Evolutionary conservation across 257 asterid genomes (phyloP), one percentile per base, ranked within the genome.

Genomic region (Capsicum baccatum): DNA sequence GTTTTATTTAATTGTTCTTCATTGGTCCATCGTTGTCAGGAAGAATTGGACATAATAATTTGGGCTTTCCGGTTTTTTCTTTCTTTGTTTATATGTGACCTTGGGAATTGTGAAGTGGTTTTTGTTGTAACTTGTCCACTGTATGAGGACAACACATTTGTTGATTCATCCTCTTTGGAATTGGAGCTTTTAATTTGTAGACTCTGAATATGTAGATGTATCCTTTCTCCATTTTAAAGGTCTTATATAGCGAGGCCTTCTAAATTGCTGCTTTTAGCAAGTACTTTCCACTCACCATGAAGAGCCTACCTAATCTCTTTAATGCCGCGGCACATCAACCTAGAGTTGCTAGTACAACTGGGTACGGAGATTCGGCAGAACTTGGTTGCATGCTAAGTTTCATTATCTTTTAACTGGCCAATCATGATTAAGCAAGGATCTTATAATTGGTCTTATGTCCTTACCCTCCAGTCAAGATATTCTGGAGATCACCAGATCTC

Each of bases 201-300:
- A 37, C 69, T 37, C 44, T 64, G n/a, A 12, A 10, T 37, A 33
- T 3, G 26, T 64, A 11, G 44, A 33, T 66, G n/a, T 66, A 26
- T 33, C 48, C 73, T 66, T 64, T 66, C 47, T 66, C 73, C 48
- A 5, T 11, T 35, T 66, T 33, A 33, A 62, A 66, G 73, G 35
- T 35, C 73, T 35, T 66, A 8, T 33, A 16, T 13, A 58, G 9
- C 16, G 16, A 11, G 71, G 37, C 17, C 71, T 64, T 64, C 47
- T 64, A 33, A 64, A 64, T 26, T 64, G n/a, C 8, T 64, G 71
- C 71, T 62, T 14, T 58, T 64, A 64, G 71, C 73, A 66, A 66
- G 35, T 66, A 66, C 11, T 66, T 33, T 13, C 16, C 48, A 33
- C 6, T 13, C 19, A 35, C 48, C 48, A 66, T 13, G 48, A 66